Percentiles rank a stretch among this genome's conserved stretches.
Conservation (phyloP, 106 monocot species). For the Allium cepa region DNA sequence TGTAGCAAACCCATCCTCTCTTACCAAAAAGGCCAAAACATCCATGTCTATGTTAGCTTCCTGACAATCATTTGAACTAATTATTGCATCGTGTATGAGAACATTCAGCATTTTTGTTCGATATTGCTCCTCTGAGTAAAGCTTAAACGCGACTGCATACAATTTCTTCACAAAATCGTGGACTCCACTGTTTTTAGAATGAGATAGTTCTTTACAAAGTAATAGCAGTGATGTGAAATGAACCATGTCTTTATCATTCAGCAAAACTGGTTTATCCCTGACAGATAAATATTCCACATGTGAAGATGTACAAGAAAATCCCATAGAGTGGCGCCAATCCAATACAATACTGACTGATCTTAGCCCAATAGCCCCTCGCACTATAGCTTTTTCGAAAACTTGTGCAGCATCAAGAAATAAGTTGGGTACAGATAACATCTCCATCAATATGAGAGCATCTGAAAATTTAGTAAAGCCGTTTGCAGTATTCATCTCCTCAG, state of each 20-base stretch:
- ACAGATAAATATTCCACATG: not conserved
- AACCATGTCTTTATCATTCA: conserved; percentile 25
- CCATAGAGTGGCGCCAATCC: conserved; percentile 65
- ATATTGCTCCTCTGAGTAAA: conserved; percentile 68
- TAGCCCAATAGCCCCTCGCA: conserved; percentile 50
- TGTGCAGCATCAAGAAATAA: conserved; percentile 78
- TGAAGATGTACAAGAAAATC: conserved; percentile 24
- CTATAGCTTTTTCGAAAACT: conserved; percentile 62
- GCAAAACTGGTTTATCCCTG: conserved; percentile 30
- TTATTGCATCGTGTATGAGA: conserved; percentile 77
- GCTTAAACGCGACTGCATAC: conserved; percentile 85
- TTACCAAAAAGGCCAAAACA: conserved; percentile 75
- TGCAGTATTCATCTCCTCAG: conserved; percentile 31
- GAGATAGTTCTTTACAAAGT: conserved; percentile 77
- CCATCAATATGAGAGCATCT: conserved; percentile 75
- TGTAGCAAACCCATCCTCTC: conserved; percentile 69
- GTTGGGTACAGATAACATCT: conserved; percentile 63
- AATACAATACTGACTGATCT: conserved; percentile 69
- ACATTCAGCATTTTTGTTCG: conserved; percentile 68
- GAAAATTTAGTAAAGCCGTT: conserved; percentile 44
- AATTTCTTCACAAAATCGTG: conserved; percentile 86
- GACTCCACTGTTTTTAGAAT: conserved; percentile 53
- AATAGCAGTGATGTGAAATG: conserved; percentile 50
- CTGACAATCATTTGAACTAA: conserved; percentile 54
- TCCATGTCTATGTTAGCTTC: conserved; percentile 79